These are phyloP conservation scores for Xylaria sp. DNA, from an alignment of 2,329 filamentous ascomycete genomes.

Conservation along the genomic window DNA sequence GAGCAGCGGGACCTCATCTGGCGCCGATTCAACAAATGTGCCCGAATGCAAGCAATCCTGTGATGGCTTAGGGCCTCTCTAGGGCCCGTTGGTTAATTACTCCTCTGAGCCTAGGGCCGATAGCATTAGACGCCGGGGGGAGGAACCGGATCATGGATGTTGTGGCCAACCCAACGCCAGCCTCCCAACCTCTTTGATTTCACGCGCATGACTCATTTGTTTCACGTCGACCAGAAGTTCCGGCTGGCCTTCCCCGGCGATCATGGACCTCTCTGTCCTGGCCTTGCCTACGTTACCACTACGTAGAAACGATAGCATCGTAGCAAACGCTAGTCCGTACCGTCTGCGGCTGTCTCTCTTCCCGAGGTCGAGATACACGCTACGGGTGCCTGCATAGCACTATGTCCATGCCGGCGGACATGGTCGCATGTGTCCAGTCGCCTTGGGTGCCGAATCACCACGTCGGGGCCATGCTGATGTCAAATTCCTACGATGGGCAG, in stretches of 20 bases:
- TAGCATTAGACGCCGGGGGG: constrained; percentile 11
- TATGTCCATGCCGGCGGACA: neutral
- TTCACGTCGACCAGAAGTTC: constrained; percentile 17
- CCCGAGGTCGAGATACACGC: constrained; percentile 18
- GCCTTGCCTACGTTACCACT: neutral
- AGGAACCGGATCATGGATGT: neutral
- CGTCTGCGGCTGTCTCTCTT: constrained; percentile 3
- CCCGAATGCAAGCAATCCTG: neutral
- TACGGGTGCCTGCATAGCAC: neutral
- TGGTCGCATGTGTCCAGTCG: constrained; percentile 5
- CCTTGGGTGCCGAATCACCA: neutral
- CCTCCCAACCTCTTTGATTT: constrained; percentile 25
- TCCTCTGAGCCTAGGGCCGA: constrained; percentile 6
- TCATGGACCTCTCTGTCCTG: neutral
- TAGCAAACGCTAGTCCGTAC: constrained; percentile 7
- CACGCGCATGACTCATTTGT: constrained; percentile 27
- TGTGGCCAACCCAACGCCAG: constrained; percentile 7
- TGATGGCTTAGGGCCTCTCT: constrained; percentile 1
- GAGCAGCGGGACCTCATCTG: neutral
- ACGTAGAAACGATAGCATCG: neutral
- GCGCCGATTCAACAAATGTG: neutral
- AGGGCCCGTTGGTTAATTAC: constrained; percentile 5
- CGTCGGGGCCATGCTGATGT: neutral
- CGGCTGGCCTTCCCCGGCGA: constrained; percentile 11
- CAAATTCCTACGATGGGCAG: neutral